These are phyloP conservation scores for Coniochaeta ligniaria DNA, from an alignment of 2,329 filamentous ascomycete genomes.

Conservation along the genomic window DNA sequence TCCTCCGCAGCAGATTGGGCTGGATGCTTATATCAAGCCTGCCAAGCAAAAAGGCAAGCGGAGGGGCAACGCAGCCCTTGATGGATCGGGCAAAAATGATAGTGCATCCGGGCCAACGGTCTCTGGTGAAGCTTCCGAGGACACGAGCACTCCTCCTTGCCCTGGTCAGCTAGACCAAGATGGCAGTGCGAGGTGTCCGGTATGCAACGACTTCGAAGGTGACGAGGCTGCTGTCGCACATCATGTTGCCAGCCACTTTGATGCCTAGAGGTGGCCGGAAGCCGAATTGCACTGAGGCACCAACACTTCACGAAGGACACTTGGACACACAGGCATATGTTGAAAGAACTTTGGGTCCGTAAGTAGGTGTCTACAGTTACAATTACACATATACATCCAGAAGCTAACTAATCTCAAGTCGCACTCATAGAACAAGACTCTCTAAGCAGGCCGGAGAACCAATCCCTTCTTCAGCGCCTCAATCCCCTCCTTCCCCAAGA, in stretches of 20 bases:
- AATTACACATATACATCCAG: too few relatives aligned
- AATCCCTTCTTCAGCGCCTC: conserved; percentile 23
- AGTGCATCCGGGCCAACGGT: too few relatives aligned
- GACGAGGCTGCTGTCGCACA: conserved; percentile 61
- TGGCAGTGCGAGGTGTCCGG: conserved; percentile 44
- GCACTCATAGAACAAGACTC: background rate
- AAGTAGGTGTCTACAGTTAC: too few relatives aligned
- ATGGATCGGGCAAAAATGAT: background rate
- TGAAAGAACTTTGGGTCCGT: too few relatives aligned
- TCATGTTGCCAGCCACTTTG: conserved; percentile 57
- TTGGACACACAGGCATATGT: too few relatives aligned
- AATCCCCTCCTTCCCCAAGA: conserved; percentile 22
- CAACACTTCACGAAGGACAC: too few relatives aligned
- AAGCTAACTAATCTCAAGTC: background rate
- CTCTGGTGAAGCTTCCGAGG: too few relatives aligned
- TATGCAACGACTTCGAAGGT: conserved; percentile 60
- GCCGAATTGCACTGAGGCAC: background rate
- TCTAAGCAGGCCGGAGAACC: conserved; percentile 13
- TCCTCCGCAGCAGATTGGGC: conserved; percentile 33
- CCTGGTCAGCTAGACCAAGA: conserved; percentile 1
- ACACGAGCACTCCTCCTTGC: too few relatives aligned
- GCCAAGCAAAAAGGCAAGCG: conserved; percentile 22
- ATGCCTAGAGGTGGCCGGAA: conserved; percentile 12
- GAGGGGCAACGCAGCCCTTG: conserved; percentile 6
- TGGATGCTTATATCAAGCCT: conserved; percentile 42